phyloP scores from a whole-genome alignment of 1,284 basidiomycete genomes.

The Pseudozyma sp. region DNA sequence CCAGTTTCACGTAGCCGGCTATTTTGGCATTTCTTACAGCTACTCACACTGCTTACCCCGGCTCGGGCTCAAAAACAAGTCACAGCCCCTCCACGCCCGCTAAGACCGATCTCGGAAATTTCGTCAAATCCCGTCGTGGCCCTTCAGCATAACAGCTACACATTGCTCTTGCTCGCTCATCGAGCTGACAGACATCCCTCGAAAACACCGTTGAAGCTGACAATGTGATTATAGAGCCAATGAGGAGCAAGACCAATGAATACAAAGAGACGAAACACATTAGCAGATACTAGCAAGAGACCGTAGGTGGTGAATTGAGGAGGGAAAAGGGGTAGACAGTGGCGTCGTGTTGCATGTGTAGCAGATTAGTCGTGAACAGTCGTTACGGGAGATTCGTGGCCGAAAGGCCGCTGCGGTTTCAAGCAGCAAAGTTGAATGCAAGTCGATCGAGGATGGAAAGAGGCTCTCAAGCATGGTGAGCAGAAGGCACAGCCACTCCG shows the following conservation, averaged over 20 bases:
- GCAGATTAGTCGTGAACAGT: slow-evolving; percentile 3
- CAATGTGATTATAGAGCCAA: slow-evolving; percentile 37
- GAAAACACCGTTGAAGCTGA: neutral
- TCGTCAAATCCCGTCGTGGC: neutral
- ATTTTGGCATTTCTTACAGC: too few species aligned
- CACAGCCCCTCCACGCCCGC: slow-evolving; percentile 10
- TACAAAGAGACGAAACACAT: slow-evolving; percentile 6
- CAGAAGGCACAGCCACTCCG: slow-evolving; percentile 6
- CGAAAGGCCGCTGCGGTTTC: slow-evolving; percentile 4
- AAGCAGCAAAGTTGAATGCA: neutral
- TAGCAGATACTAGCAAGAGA: slow-evolving; percentile 39
- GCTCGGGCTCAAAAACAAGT: neutral
- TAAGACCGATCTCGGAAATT: slow-evolving; percentile 19
- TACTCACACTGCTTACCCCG: neutral
- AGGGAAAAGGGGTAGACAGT: neutral
- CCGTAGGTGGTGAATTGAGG: neutral
- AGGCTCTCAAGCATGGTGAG: slow-evolving; percentile 3
- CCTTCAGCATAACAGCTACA: neutral
- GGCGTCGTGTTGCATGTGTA: neutral
- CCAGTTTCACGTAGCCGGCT: neutral
- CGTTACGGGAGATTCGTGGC: neutral
- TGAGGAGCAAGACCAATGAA: slow-evolving; percentile 10
- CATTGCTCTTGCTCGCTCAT: neutral
- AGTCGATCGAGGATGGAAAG: neutral
- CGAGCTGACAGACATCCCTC: neutral